Evolutionary conservation across 1,284 basidiomycete genomes (phyloP), one percentile per base, ranked within the genome.

Genomic region (Ustilago vetiveriae): DNA sequence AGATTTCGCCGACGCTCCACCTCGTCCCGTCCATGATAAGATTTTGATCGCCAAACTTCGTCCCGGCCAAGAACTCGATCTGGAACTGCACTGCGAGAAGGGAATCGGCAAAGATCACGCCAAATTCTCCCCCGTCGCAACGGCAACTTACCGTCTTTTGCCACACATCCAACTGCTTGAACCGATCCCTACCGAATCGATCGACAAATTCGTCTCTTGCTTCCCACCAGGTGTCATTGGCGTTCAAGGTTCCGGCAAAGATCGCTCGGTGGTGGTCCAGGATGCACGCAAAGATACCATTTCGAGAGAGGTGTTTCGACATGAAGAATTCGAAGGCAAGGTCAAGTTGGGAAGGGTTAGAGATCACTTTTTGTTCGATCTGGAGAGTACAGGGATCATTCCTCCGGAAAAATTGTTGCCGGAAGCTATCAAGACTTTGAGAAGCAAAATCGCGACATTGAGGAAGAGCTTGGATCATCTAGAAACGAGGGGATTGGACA

Each of bases 21-120:
- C 93, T 0, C 85, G 84, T 6, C 88, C 92, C 1, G 90, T 90
- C 6, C 90, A 93, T 72, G 86, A 86, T 19, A 88, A 95, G 78
- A 95, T 98, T 71, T 88, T 98, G 21, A 86, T 99, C 26, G 91
- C 90, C n/a, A 98, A 98, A 83, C 84, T 98, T 42, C 85, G 94
- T 38, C 95, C 95, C 0, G 95, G 94, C 5, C 91, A 94, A 81
- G 85, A 86, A 43, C 85, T 97, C 37, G 86, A 90, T 30, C 87
- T 94, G 83, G 92, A 97, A 80, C 80, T 96, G 59, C 94, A 98
- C 81, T 94, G 93, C 42, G 86, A 94, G 59, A 98, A 98, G 81
- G 92, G 94, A 7, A 88, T 92, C n/a, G 94, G 93, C 19, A 92
- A 92, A 76, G 93, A 95, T 75, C 96, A 99, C 80, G 94, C 96